Evolutionary conservation across 225 moss, liverwort and hornwort genomes (phyloP), one percentile per base, ranked within the genome.

Genomic region (Rhytidiadelphus loreus): DNA sequence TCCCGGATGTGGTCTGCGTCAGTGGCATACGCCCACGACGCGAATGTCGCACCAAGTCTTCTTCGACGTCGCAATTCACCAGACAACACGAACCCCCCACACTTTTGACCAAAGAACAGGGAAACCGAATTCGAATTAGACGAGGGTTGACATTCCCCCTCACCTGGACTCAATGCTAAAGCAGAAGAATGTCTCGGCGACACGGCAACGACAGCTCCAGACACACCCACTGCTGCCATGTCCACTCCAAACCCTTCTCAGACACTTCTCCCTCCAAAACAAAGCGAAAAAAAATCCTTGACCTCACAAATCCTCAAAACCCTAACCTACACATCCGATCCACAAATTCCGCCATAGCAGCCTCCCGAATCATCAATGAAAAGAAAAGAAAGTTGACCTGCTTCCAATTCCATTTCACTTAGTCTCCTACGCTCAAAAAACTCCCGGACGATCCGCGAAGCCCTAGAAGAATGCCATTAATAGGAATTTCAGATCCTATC

Each of bases 181-280:
- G 53, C 72, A 33, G 30, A 76, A 58, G 91, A 77, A 58, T 81
- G 81, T 68, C 86, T 82, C 48, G 91, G 85, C 59, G 89, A 82
- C 46, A 82, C 86, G 65, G 88, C 55, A 73, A 86, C 90, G 56
- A 89, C 72, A 88, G 88, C 91, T 87, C 86, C 88, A 83, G 84
- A 81, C 61, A 89, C 65, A 11, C 91, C 89, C 53, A 80, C 88
- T 76, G 86, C 86, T 81, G 92, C 92, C 93, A 92, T 93, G 63
- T 87, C 90, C 87, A 85, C 91, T 75, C 77, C 62, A 70, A 69
- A 82, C 70, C 62, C 39, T 75, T 44, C 68, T 81, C 30, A 71
- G 41, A 80, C 2, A 13, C 41, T 20, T 53, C 56, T 24, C 80
- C 21, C 52, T 56, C 73, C 52, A 39, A n/a, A 59, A 30, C 22